These are phyloP conservation scores for Myriosclerotinia curreyana DNA, from an alignment of 2,329 filamentous ascomycete genomes.

Conservation along the genomic window DNA sequence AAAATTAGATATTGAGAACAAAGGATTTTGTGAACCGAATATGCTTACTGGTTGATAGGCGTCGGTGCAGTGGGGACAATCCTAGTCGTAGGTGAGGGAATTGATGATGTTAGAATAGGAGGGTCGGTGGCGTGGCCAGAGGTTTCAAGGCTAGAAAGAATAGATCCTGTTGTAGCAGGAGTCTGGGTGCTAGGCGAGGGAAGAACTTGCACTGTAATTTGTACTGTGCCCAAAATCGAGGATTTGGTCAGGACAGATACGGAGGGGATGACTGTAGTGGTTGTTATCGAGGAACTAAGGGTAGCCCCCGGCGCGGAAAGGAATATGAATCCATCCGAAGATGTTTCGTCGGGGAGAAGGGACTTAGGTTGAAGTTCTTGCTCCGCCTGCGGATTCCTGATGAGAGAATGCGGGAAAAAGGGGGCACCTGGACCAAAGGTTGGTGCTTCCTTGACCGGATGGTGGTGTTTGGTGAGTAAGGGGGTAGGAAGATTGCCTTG, in stretches of 20 bases:
- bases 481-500: not conserved
- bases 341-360: not conserved
- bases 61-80: conserved; percentile 14
- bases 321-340: conserved; percentile 12
- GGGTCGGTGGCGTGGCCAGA: not conserved
- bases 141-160: conserved; percentile 11
- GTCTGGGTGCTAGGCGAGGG: not conserved
- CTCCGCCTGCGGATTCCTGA: not conserved
- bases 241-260: conserved; percentile 14
- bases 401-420: not conserved
- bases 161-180: conserved; percentile 5
- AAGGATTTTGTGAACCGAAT: too few species aligned
- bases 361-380: conserved; percentile 3
- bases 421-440: not conserved
- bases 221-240: not conserved
- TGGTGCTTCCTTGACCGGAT: not conserved
- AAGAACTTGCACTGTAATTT: conserved; percentile 13
- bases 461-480: not conserved
- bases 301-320: conserved; percentile 7
- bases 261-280: not conserved
- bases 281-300: conserved; percentile 3
- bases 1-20: too few species aligned
- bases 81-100: conserved; percentile 20
- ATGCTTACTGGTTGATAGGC: conserved; percentile 1
- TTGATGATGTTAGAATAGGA: conserved; percentile 7